Evolutionary conservation across 2,329 filamentous ascomycete species (phyloP), one percentile per base, ranked within the genome.

Genomic region (Didymosphaeria variabile): DNA sequence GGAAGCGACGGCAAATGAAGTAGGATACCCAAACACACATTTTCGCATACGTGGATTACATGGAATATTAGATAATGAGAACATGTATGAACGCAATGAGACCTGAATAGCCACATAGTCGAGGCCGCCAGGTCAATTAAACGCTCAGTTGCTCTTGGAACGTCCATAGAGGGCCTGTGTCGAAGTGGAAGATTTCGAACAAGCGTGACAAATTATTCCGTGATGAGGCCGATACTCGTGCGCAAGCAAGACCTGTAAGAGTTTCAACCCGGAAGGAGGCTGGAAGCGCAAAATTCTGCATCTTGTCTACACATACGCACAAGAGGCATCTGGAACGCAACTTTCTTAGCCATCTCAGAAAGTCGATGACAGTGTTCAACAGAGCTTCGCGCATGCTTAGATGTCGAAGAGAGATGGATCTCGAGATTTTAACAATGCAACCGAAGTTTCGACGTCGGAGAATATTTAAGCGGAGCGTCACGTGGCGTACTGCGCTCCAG

Each of bases 191-290:
- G 67, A 72, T 26, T 77, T 77, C 74, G 74, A 66, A 70, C 64
- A 77, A 72, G 75, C 75, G 75, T 77, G 75, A 77, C 75, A 77
- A 77, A 73, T 77, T 77, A 73, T 77, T 77, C 75, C 75, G 46
- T 51, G n/a, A 15, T 36, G 9, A 3, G 9, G 10, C 38, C 19
- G n/a, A 13, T 52, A 23, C 9, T 9, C 21, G 9, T 7, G 42
- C 40, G 40, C 40, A 45, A 45, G 19, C 19, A 23, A 45, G 6
- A 19, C 40, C 3, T 44, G 8, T 6, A 19, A 23, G 42, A 45
- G 19, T 23, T 45, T 45, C 19, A 13, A 13, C 42, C 42, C 8
- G 19, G 3, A 7, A 45, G 17, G 32, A 15, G 21, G 50, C 3
- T 40, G 12, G 29, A 3, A 15, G n/a, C 32, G 34, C 21, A 53